Conservation (phyloP, 192 early-diverging fungal species). For the Podila epicladia region DNA sequence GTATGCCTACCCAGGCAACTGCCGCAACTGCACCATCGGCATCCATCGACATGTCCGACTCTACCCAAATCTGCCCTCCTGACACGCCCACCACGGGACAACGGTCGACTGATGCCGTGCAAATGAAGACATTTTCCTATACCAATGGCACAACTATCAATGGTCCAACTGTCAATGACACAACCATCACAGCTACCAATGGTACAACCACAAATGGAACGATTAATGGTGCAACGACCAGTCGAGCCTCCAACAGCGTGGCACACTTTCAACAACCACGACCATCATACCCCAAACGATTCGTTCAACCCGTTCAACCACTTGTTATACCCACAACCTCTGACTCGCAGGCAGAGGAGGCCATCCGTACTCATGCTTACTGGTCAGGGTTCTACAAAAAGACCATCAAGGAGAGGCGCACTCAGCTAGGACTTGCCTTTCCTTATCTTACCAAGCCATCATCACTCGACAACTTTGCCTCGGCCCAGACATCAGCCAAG, state of each 20-base stretch:
- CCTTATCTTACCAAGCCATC: constrained; percentile 53
- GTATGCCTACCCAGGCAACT: too few species aligned
- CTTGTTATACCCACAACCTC: neutral
- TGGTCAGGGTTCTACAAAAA: constrained; percentile 87
- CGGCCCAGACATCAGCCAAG: constrained; percentile 47
- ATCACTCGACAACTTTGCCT: constrained; percentile 41
- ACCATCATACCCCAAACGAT: constrained; percentile 1
- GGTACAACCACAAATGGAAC: too few species aligned
- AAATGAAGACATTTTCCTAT: too few species aligned
- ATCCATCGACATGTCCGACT: neutral
- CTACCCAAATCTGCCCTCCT: neutral
- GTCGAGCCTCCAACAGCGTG: too few species aligned
- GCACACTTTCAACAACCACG: too few species aligned
- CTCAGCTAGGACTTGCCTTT: constrained; percentile 68
- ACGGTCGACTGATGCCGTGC: too few species aligned
- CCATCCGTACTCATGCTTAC: constrained; percentile 36
- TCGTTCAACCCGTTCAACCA: neutral
- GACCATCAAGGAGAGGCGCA: constrained; percentile 73
- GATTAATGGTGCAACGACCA: neutral
- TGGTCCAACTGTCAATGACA: too few species aligned
- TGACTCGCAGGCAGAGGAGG: neutral
- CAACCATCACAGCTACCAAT: too few species aligned
- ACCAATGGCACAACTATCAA: too few species aligned
- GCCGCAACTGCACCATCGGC: too few species aligned
- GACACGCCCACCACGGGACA: too few species aligned